Percentiles rank a stretch among this genome's conserved stretches.
Conservation (phyloP, 2,329 filamentous ascomycete species). For the Hymenoscyphus occultus region DNA sequence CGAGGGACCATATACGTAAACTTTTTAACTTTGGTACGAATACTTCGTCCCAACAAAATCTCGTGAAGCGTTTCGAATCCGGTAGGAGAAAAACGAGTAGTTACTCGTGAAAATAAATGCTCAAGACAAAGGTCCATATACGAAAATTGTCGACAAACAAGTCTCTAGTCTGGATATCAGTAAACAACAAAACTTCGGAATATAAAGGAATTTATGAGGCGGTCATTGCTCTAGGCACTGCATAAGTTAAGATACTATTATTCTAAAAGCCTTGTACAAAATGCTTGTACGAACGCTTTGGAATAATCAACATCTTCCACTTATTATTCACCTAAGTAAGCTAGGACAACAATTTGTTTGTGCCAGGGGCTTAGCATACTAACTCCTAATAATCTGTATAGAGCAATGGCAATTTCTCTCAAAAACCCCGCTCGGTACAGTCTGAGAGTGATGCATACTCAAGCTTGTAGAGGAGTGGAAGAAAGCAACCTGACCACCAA, state of each 20-base stretch:
- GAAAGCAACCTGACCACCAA: background rate
- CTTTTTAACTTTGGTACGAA: slow-evolving; percentile 54
- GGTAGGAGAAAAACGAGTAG: slow-evolving; percentile 39
- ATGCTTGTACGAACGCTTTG: too few species aligned
- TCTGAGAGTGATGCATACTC: background rate
- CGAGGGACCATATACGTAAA: slow-evolving; percentile 60
- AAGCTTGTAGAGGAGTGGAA: background rate
- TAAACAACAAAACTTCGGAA: too few species aligned
- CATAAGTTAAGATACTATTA: too few species aligned
- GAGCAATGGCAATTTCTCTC: background rate
- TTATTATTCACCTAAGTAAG: too few species aligned
- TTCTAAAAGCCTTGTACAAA: background rate
- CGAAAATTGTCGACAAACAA: slow-evolving; percentile 10
- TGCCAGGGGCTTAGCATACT: too few species aligned
- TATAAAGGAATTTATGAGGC: too few species aligned
- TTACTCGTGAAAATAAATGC: slow-evolving; percentile 37
- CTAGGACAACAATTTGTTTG: too few species aligned
- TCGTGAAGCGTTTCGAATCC: slow-evolving; percentile 49
- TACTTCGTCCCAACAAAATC: slow-evolving; percentile 47
- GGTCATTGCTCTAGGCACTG: too few species aligned
- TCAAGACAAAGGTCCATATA: slow-evolving; percentile 4
- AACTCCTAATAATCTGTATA: background rate
- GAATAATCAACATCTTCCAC: too few species aligned
- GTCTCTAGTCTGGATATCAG: slow-evolving; percentile 11
- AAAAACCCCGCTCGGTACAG: background rate